Evolutionary conservation across 139 green algal species (phyloP).

Genomic region (Picochlorum costavermella): DNA sequence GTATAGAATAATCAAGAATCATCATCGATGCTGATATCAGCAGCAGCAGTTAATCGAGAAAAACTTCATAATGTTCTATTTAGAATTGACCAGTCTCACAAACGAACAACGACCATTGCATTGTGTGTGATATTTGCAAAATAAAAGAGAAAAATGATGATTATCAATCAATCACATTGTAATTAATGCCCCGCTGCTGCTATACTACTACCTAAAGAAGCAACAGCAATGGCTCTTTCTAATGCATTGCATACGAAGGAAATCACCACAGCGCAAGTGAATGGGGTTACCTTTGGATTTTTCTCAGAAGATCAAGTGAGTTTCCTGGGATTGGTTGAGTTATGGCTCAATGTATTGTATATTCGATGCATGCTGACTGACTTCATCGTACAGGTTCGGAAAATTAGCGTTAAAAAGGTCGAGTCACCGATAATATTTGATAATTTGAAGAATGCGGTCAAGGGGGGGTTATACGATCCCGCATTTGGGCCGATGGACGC

Average conservation of each 20-base stretch:
- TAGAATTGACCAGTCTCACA: too few relatives aligned
- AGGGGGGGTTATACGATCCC: slow-evolving; percentile 83
- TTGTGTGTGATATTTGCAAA: too few relatives aligned
- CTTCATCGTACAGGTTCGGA: slow-evolving; percentile 45
- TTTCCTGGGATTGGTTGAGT: neutral
- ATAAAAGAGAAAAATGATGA: too few relatives aligned
- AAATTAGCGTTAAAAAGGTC: slow-evolving; percentile 81
- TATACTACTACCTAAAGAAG: too few relatives aligned
- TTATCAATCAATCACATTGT: too few relatives aligned
- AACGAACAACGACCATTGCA: too few relatives aligned
- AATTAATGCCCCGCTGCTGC: too few relatives aligned
- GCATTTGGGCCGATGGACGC: slow-evolving; percentile 77
- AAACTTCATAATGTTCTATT: too few relatives aligned
- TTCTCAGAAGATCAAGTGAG: slow-evolving; percentile 82
- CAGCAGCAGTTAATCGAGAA: too few relatives aligned
- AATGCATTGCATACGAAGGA: slow-evolving; percentile 36
- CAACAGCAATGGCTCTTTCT: slow-evolving; percentile 8
- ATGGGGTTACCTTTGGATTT: slow-evolving; percentile 73
- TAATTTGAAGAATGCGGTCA: slow-evolving; percentile 62
- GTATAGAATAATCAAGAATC: too few relatives aligned
- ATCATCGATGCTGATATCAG: too few relatives aligned
- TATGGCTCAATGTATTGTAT: neutral
- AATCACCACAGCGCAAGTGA: slow-evolving; percentile 67
- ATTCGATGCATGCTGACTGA: slow-evolving; percentile 5
- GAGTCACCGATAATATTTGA: slow-evolving; percentile 75